These are phyloP conservation scores for Hypsizygus ulmarius DNA, from an alignment of 1,284 basidiomycete genomes.

Conservation along the genomic window DNA sequence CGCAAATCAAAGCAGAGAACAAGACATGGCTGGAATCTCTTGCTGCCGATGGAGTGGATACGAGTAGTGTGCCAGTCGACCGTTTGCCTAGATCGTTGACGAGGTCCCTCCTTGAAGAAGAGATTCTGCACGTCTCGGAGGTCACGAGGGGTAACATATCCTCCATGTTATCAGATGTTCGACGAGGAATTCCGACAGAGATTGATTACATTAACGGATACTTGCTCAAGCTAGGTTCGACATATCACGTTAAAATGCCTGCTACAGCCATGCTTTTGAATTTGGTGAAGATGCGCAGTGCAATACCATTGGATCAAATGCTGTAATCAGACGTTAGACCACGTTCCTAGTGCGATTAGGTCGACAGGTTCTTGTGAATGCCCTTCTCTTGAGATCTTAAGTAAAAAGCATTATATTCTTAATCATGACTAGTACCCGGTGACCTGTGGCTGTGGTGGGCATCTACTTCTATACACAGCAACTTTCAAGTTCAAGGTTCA, in stretches of 20 bases:
- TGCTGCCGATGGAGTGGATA: slow-evolving; percentile 26
- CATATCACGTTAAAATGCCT: slow-evolving; percentile 62
- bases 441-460: slow-evolving; percentile 6
- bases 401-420: background rate
- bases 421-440: background rate
- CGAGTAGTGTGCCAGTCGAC: slow-evolving; percentile 31
- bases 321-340: slow-evolving; percentile 23
- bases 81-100: slow-evolving; percentile 43
- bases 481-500: background rate
- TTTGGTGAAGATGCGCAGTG: slow-evolving; percentile 45
- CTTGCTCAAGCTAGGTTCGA: slow-evolving; percentile 62
- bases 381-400: too few species aligned
- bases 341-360: background rate
- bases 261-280: slow-evolving; percentile 60
- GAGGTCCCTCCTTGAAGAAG: slow-evolving; percentile 39
- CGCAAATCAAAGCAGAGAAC: slow-evolving; percentile 47
- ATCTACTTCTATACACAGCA: slow-evolving; percentile 2
- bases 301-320: slow-evolving; percentile 42
- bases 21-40: slow-evolving; percentile 34
- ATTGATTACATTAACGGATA: slow-evolving; percentile 89
- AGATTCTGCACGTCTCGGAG: slow-evolving; percentile 54
- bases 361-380: too few species aligned
- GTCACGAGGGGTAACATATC: slow-evolving; percentile 66
- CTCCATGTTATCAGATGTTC: slow-evolving; percentile 76
- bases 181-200: slow-evolving; percentile 62